Evolutionary conservation across 129 eudicot genomes (phyloP), one percentile per base, ranked within the genome.

Genomic region (Flaveria bidentis): DNA sequence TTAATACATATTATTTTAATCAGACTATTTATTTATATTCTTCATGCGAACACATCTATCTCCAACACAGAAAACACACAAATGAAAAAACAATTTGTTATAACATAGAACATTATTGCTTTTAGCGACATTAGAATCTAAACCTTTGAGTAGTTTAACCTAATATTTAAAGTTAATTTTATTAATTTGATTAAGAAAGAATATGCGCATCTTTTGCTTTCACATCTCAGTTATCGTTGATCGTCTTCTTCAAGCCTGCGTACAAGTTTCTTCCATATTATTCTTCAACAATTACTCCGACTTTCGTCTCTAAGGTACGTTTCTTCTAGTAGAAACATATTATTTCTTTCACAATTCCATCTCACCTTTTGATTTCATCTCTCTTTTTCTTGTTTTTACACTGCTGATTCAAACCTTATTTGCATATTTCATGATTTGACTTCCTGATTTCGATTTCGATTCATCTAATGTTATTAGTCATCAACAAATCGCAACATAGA

Each of bases 191-290:
- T 45, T 45, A 45, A 10, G 49, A 9, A 45, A 45, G 49, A 45
- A 45, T 64, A 73, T 80, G 53, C 83, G 83, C 69, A 80, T 80
- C 79, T 65, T 80, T 79, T 55, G 78, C 51, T 80, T 64, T 39
- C 73, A 41, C 78, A 62, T 61, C 78, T 63, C 78, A 62, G 49
- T 39, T 17, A 63, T 44, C 74, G 51, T 65, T 72, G 68, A 22
- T 49, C 42, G 47, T 39, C 20, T 22, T 18, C 36, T 36, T 36
- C 41, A 36, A 36, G 36, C 41, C 70, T 67, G 57, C 68, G 41
- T 51, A 65, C 61, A 69, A 10, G 11, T 42, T 53, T 55, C 64
- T 57, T 30, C 50, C 65, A n/a, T 47, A 16, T 72, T 42, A 52
- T 80, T 26, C 69, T 80, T 73, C 26, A 17, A 51, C 74, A 56